phyloP scores from a whole-genome alignment of 371 early-diverging fungal species.

The Phascolomyces articulosus region DNA sequence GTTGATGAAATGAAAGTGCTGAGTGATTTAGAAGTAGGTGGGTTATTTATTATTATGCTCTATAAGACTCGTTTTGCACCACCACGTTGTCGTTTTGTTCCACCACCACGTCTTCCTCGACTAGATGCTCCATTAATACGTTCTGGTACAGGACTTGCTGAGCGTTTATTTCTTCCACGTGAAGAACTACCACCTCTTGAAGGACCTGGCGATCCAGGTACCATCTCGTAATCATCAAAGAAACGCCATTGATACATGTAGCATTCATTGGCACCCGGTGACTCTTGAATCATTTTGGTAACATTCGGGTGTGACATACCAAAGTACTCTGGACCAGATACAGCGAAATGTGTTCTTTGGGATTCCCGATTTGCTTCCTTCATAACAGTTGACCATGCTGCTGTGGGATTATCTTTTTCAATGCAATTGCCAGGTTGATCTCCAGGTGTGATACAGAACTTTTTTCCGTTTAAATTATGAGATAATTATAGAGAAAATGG shows the following conservation, averaged over 20 bases:
- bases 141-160: constrained; percentile 1
- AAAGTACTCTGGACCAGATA: constrained; percentile 91
- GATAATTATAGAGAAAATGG: background rate
- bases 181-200: background rate
- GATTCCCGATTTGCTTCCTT: constrained; percentile 71
- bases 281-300: constrained; percentile 85
- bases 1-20: too few relatives aligned
- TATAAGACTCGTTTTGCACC: background rate
- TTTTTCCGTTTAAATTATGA: background rate
- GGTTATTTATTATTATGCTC: background rate
- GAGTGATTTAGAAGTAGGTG: too few relatives aligned
- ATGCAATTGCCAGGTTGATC: constrained; percentile 64
- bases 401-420: constrained; percentile 80
- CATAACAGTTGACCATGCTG: constrained; percentile 86
- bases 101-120: constrained; percentile 3
- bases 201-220: constrained; percentile 8
- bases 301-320: constrained; percentile 88
- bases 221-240: constrained; percentile 8
- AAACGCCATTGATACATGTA: constrained; percentile 65
- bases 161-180: background rate
- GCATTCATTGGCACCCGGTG: constrained; percentile 76
- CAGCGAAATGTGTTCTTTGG: constrained; percentile 74
- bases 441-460: constrained; percentile 78
- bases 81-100: constrained; percentile 2
- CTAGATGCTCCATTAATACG: background rate